Conservation (phyloP, 1,284 basidiomycete genomes). For the Tremellales sp. region DNA sequence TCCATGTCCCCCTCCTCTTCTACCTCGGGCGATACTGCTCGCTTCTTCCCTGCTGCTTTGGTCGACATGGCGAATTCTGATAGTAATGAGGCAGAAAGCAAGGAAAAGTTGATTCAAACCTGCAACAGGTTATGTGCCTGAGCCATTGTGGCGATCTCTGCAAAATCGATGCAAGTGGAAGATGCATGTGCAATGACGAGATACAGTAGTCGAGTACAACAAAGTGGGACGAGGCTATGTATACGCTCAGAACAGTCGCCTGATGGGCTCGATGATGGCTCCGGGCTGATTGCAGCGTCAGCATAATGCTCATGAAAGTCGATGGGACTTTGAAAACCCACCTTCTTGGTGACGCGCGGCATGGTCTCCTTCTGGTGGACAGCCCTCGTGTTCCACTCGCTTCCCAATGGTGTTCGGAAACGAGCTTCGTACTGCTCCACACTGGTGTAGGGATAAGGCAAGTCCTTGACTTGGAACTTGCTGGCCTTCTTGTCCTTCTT, state of each 20-base stretch:
- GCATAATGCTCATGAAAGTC: conserved; percentile 1
- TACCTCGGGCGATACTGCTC: neutral
- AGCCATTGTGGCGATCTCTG: neutral
- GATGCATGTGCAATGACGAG: neutral
- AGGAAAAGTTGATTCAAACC: too few relatives aligned
- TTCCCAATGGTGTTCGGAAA: conserved; percentile 74
- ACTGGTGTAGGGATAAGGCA: conserved; percentile 91
- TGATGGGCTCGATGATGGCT: conserved; percentile 67
- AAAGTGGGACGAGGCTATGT: neutral
- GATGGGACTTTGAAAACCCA: conserved; percentile 38
- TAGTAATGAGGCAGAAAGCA: too few relatives aligned
- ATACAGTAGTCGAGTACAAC: neutral
- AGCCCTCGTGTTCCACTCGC: conserved; percentile 91
- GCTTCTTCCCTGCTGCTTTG: neutral
- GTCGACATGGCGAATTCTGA: neutral
- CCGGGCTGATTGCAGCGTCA: conserved; percentile 56
- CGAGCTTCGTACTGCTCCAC: conserved; percentile 81
- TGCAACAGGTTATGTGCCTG: neutral
- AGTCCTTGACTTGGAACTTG: conserved; percentile 79
- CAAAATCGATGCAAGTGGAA: neutral
- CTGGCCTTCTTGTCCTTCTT: conserved; percentile 87
- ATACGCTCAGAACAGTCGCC: conserved; percentile 55
- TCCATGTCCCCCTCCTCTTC: neutral
- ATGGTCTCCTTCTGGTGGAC: conserved; percentile 79
- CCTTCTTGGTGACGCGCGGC: conserved; percentile 81